Conservation (phyloP, 164 flowering plant genomes). For the Cinnamomum micranthum region DNA sequence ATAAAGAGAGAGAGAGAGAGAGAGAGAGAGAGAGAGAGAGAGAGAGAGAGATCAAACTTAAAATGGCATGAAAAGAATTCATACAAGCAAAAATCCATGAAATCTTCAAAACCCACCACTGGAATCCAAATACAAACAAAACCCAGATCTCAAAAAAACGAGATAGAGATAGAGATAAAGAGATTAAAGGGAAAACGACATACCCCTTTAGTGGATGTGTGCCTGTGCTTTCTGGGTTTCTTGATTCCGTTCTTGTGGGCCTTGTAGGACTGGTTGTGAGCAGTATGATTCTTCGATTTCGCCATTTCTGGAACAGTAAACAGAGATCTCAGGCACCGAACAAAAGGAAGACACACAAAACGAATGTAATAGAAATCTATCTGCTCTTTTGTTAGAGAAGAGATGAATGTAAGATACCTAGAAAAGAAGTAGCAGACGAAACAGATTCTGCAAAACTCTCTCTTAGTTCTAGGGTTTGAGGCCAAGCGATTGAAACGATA, state of each 20-base stretch:
- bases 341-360: neutral
- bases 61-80: neutral
- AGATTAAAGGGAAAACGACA: neutral
- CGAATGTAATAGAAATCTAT: neutral
- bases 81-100: neutral
- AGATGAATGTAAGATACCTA: neutral
- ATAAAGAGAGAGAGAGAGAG: neutral
- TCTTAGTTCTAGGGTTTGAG: too few species aligned
- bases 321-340: neutral
- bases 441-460: neutral
- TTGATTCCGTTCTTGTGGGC: constrained; percentile 97
- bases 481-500: too few species aligned
- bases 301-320: constrained; percentile 56
- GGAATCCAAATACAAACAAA: neutral
- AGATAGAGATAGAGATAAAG: neutral
- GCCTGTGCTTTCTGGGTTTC: constrained; percentile 89
- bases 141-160: neutral
- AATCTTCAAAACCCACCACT: neutral
- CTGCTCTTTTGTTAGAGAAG: neutral
- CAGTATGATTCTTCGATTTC: constrained; percentile 98
- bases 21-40: neutral
- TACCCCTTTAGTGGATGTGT: constrained; percentile 96
- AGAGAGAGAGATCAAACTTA: neutral
- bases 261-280: constrained; percentile 91
- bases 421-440: neutral